phyloP scores from a whole-genome alignment of 1,284 basidiomycete genomes.

The Trametes polyzona region DNA sequence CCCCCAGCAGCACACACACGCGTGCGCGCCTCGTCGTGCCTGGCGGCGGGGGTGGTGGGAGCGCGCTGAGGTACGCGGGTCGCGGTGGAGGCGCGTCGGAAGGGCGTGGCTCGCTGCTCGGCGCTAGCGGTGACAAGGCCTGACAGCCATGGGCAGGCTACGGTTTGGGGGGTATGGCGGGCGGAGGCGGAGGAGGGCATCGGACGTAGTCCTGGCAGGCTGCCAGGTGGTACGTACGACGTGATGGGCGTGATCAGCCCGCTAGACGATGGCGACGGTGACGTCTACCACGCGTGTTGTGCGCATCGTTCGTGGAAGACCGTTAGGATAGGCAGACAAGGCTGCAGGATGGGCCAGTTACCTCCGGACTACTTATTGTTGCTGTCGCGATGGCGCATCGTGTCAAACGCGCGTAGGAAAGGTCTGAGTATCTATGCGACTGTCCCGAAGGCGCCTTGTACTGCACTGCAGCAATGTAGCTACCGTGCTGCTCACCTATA shows the following conservation, averaged over 20 bases:
- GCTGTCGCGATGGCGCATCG: neutral
- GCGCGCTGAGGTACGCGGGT: conserved; percentile 2
- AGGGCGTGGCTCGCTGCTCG: no score
- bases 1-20: no score
- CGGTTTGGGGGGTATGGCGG: no score
- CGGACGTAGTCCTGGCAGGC: neutral
- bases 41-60: neutral
- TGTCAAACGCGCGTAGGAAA: no score
- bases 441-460: neutral
- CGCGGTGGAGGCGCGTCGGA: neutral
- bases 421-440: neutral
- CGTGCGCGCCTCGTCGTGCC: conserved; percentile 7
- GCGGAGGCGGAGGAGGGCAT: neutral
- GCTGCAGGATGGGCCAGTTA: neutral
- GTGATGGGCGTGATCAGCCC: neutral
- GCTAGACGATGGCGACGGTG: neutral
- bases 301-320: neutral
- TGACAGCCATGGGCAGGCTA: no score
- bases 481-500: no score
- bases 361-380: neutral
- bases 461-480: neutral
- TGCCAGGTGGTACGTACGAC: neutral
- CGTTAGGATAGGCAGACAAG: neutral
- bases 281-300: neutral
- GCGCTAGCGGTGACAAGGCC: neutral